Evolutionary conservation across 768 basidiomycete species (phyloP), one percentile per base, ranked within the genome.

Genomic region (Mycena belliarum): DNA sequence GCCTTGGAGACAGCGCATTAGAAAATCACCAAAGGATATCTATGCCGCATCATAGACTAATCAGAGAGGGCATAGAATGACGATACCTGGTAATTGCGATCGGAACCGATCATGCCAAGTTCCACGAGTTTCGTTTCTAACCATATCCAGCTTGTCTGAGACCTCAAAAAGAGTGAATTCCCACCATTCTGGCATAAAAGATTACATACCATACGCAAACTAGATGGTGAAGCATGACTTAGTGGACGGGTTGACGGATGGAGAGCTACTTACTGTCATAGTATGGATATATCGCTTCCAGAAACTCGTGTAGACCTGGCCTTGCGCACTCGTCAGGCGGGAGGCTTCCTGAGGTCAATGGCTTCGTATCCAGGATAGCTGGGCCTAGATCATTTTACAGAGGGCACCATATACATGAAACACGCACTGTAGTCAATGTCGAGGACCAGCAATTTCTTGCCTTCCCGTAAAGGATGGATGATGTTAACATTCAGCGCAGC

Each of bases 91-190:
- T 94, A 94, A 64, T 80, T 83, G 63, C 79, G 76, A 49, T 79
- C 75, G 0, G 83, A 81, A 15, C 92, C 93, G 18, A 94, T 72
- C 86, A 95, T 92, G 18, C 85, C 91, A 10, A 95, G 78, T 70
- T 95, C 93, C 14, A 91, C 86, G 9, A 96, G 77, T 70, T 94
- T 95, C 16, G 86, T 84, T 74, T 94, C 92, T 18, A 94, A 76
- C 92, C 92, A 94, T 48, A 91, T 78, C 93, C 93, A 94, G 61
- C 84, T 87, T 4, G 93, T 94, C 68, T 92, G 89, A 1, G 86
- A 88, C 88, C 88, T 89, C 60, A n/a, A 33, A 26, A 5, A 38
- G 12, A 55, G 29, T 60, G 12, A 55, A 8, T 28, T 11, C 29
- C n/a, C 14, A 21, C 25, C 18, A 18, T 25, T 38, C 24, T 23